These are phyloP conservation scores for Pyrus pyrifolia DNA, from an alignment of 306 rosid genomes.

Conservation along the genomic window DNA sequence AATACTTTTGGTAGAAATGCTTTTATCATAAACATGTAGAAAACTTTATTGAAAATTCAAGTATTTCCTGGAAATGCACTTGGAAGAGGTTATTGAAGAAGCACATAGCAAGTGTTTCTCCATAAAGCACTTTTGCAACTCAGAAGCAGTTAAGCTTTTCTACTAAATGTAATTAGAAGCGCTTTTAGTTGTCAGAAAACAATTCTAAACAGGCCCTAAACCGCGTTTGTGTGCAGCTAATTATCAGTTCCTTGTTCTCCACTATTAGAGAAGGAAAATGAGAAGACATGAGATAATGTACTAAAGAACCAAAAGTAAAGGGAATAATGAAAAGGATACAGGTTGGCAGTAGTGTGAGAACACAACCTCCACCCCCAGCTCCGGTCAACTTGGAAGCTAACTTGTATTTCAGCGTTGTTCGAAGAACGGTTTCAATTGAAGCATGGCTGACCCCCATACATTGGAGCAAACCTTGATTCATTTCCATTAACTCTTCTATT, in stretches of 20 bases:
- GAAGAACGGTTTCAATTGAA: conserved; percentile 79
- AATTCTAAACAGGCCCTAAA: too few species aligned
- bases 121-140: background rate
- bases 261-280: background rate
- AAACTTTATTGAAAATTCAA: too few species aligned
- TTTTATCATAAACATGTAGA: too few species aligned
- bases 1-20: too few species aligned
- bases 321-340: conserved; percentile 56
- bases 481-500: conserved; percentile 82
- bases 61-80: background rate
- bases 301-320: background rate
- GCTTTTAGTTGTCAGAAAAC: background rate
- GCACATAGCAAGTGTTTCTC: background rate
- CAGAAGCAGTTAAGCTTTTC: background rate
- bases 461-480: conserved; percentile 97
- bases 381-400: conserved; percentile 89
- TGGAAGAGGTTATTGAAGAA: background rate
- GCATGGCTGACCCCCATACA: conserved; percentile 91
- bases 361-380: conserved; percentile 99
- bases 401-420: conserved; percentile 77
- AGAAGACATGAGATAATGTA: background rate
- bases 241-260: too few species aligned
- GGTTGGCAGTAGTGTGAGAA: conserved; percentile 82
- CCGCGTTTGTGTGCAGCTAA: background rate
- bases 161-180: too few species aligned